Conservation (phyloP, 176 grass and related monocot species). For the Eragrostis nindensis region DNA sequence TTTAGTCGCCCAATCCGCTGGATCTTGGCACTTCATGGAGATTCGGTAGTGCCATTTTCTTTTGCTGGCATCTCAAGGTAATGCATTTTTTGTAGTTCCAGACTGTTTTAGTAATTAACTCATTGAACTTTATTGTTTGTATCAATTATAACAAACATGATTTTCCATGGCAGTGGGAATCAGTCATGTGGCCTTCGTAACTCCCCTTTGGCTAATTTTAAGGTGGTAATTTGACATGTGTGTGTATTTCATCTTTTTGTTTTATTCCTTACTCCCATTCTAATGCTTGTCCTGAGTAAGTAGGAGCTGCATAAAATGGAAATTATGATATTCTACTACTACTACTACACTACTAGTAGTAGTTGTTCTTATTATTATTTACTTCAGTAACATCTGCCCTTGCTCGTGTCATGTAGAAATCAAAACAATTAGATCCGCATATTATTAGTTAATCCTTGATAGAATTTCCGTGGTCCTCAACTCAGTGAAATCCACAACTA, state of each 20-base stretch:
- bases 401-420: neutral
- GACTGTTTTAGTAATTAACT: neutral
- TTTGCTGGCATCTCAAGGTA: conserved; percentile 95
- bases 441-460: neutral
- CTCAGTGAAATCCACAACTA: neutral
- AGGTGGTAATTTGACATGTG: conserved; percentile 48
- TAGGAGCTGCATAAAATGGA: conserved; percentile 7
- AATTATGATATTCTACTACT: conserved; percentile 19
- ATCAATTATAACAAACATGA: conserved; percentile 19
- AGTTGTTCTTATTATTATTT: too few relatives aligned
- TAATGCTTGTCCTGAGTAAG: conserved; percentile 17
- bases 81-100: neutral
- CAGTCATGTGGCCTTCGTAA: conserved; percentile 89
- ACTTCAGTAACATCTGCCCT: neutral
- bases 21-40: conserved; percentile 87
- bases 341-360: too few relatives aligned
- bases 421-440: conserved; percentile 23
- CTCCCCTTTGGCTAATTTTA: conserved; percentile 74
- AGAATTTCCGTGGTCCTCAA: neutral
- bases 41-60: conserved; percentile 79
- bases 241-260: conserved; percentile 13
- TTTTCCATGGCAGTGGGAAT: conserved; percentile 64
- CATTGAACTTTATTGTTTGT: neutral
- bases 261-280: conserved; percentile 11
- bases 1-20: conserved; percentile 97